Base-by-base conservation (phyloP, 805 yeast genomes). In the Barnettozyma sp. region DNA sequence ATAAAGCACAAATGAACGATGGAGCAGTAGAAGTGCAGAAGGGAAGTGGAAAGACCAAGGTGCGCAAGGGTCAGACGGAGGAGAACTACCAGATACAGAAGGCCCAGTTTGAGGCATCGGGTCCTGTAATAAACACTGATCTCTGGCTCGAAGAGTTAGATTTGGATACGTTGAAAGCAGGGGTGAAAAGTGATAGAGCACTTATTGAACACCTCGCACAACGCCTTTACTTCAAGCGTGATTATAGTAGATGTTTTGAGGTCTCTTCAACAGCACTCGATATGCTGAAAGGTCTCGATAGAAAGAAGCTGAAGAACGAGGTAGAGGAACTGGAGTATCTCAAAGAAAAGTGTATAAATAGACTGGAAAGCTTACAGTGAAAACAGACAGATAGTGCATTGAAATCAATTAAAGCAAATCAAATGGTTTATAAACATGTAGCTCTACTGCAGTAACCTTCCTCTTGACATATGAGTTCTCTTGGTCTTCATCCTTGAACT, bases 31-130 rank as follows among this genome's bases (percentile, higher is more conserved):
- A 59, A 3, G 72, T 70, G 5, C 55, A 59, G 23, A 70, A 63
- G 39, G 60, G 70, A 1, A 65, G 73, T 1, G 77, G 77, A 0
- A 60, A 65, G 37, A 50, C 55, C 4, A 70, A 66, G 37, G 55
- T 66, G 18, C 68, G 95, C 27, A 84, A 82, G 48, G 78, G 77
- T 0, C 96, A 86, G 52, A 50, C 80, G 0, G 76, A 74, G 27
- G 88, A 78, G 36, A 82, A 73, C 38, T 86, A 60, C 44, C 58
- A 52, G 22, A 50, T 40, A 7, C 90, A 86, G 55, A 60, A 62
- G 41, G 42, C 43, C 3, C 71, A 68, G 48, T 85, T 75, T 50
- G 58, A 56, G 43, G 32, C 46, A 0, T 52, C 62, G 1, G 94
- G 94, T 0, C 92, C 94, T 0, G 59, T 63, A 2, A 48, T 71